phyloP scores from a whole-genome alignment of 2,329 filamentous ascomycete genomes.

The Fusarium agapanthi region DNA sequence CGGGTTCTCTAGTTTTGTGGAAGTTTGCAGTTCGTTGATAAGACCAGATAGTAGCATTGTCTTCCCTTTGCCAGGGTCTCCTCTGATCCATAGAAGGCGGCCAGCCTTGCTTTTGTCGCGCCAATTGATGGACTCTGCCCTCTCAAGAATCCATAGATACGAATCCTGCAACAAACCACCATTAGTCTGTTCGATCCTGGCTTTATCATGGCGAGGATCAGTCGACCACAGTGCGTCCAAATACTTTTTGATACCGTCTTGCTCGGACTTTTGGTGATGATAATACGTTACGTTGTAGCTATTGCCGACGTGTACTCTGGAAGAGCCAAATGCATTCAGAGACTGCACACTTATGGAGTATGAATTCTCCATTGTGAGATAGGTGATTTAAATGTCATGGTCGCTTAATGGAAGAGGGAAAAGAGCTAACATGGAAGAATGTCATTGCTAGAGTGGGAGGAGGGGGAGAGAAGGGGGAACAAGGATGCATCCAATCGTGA shows the following conservation, averaged over 20 bases:
- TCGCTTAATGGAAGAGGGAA: background rate
- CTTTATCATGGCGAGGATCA: background rate
- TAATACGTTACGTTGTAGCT: background rate
- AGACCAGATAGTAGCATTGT: slow-evolving; percentile 47
- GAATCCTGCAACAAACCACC: background rate
- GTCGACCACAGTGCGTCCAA: background rate
- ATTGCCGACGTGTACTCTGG: background rate
- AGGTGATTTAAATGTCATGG: fast-evolving
- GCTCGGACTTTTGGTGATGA: fast-evolving
- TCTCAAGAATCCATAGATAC: fast-evolving
- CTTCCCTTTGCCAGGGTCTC: slow-evolving; percentile 49
- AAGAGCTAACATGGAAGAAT: no score
- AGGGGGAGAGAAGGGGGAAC: background rate
- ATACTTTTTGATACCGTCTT: fast-evolving
- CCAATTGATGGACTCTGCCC: background rate
- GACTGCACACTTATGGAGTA: fast-evolving
- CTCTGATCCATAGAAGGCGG: slow-evolving; percentile 45
- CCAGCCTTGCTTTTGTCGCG: fast-evolving
- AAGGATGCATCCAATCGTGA: background rate
- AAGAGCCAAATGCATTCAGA: background rate
- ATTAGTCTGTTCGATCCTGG: background rate
- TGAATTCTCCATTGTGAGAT: background rate
- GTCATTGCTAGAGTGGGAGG: background rate
- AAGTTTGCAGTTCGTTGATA: slow-evolving; percentile 25
- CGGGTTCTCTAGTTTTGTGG: fast-evolving